Evolutionary conservation across 2,329 filamentous ascomycete species (phyloP), one percentile per base, ranked within the genome.

Genomic region (Tolypocladium cylindrosporum): DNA sequence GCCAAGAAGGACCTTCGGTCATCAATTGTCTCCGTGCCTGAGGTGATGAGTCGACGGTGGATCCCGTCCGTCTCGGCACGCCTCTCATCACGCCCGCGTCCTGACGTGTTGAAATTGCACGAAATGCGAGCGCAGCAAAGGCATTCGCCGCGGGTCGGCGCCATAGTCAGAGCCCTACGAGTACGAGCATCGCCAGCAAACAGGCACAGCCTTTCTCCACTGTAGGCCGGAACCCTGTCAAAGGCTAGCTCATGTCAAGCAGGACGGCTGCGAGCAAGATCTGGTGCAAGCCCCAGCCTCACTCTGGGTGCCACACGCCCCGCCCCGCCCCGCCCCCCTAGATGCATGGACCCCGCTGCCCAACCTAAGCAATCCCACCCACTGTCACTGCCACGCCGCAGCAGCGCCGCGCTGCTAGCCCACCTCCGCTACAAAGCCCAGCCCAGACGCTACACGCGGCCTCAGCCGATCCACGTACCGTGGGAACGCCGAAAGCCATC

Each of bases 401-500:
- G 27, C 27, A 27, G 43, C 24, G 43, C 43, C 43, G 42, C n/a
- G 42, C 42, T 4, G 27, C 27, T 27, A 48, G 27, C 21, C 21
- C 6, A 5, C 42, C 42, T 48, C 24, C 21, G 43, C 3, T 27
- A 27, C 27, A 5, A 27, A 27, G 43, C 21, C 9, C 43, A 48
- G 45, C 45, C 27, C 27, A 50, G 34, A 34, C 19, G 52, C 39
- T 48, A 48, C 43, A 40, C 60, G 54, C 60, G 58, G 60, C 60
- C 60, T 54, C 58, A 61, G 58, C 60, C 60, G 60, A 61, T 61
- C 60, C 54, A 56, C 36, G 43, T 48, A 43, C 42, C 40, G 40
- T 42, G 40, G 31, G 41, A n/a, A 43, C 21, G 24, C 42, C 21
- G 42, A 45, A 24, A 24, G 42, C 13, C 43, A 54, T 52, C 24